Evolutionary conservation across 176 grass and related monocot species (phyloP).

Genomic region (Pontederia paniculata): DNA sequence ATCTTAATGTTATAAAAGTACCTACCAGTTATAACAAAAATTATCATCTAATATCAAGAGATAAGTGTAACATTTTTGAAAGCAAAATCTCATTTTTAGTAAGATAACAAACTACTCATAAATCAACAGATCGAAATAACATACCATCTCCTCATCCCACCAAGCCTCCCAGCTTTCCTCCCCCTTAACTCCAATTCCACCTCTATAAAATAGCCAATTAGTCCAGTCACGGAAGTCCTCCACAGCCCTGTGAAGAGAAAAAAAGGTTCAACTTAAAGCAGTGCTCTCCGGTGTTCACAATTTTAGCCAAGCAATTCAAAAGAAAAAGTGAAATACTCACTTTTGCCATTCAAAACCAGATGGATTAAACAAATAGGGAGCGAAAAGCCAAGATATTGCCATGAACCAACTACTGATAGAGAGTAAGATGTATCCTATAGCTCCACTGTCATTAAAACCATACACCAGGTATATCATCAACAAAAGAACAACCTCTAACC

Average conservation of each 20-base stretch:
- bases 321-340: conserved; percentile 27
- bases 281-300: too few relatives aligned
- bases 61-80: too few relatives aligned
- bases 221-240: conserved; percentile 98
- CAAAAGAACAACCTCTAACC: conserved; percentile 78
- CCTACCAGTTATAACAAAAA: too few relatives aligned
- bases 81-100: too few relatives aligned
- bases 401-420: conserved; percentile 98
- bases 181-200: conserved; percentile 94
- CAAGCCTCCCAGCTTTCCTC: conserved; percentile 99
- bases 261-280: not conserved
- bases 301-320: not conserved
- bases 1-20: too few relatives aligned
- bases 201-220: conserved; percentile 92
- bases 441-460: conserved; percentile 75
- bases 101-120: too few relatives aligned
- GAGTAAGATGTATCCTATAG: conserved; percentile 78
- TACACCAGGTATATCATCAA: conserved; percentile 65
- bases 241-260: conserved; percentile 36
- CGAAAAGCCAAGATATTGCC: conserved; percentile 85
- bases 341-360: conserved; percentile 98
- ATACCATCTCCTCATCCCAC: conserved; percentile 97
- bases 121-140: not conserved
- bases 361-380: conserved; percentile 88
- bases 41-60: too few relatives aligned